Evolutionary conservation across 1,139 yeast genomes (phyloP), one percentile per base, ranked within the genome.

Genomic region (Sugiyamaella grinbergsii): DNA sequence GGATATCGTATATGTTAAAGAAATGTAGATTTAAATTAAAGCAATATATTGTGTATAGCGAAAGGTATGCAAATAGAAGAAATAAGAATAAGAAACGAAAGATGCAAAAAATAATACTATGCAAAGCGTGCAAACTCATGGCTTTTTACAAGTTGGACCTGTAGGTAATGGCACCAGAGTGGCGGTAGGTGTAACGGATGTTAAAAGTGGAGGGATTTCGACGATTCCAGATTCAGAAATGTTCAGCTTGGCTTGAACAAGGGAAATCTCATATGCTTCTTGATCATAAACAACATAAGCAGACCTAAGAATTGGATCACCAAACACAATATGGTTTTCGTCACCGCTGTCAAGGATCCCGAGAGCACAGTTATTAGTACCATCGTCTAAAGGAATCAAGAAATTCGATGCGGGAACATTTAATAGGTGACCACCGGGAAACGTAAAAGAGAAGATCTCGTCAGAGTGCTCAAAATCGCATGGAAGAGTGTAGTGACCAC

Each of bases 241-340:
- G 28, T 52, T 50, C 13, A 51, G 53, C 40, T 46, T 52, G 10
- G 80, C 85, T 57, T 77, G 83, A 2, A 89, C 94, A 49, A 87
- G 53, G 0, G 82, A 79, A 24, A 86, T 72, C 59, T 81, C 79
- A 47, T 71, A 55, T 1, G 54, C 74, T 5, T 79, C 83, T 54
- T 79, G 70, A 62, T 82, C 83, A 53, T 73, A 81, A 19, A 80
- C 83, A 46, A 78, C 71, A 58, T 82, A 82, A 13, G 78, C 79
- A 55, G 69, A 70, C 52, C 82, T 70, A 55, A 82, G 69, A 56
- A 81, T 73, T 42, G 78, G 75, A 62, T 80, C 84, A 6, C 86
- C 86, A 32, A 79, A 59, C 1, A 68, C 66, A n/a, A 50, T 44
- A 2, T 24, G 39, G 20, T 51, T 40, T 10, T 43, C 51, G 3